Conservation (phyloP, 371 early-diverging fungal species). For the Mucor piriformis region DNA sequence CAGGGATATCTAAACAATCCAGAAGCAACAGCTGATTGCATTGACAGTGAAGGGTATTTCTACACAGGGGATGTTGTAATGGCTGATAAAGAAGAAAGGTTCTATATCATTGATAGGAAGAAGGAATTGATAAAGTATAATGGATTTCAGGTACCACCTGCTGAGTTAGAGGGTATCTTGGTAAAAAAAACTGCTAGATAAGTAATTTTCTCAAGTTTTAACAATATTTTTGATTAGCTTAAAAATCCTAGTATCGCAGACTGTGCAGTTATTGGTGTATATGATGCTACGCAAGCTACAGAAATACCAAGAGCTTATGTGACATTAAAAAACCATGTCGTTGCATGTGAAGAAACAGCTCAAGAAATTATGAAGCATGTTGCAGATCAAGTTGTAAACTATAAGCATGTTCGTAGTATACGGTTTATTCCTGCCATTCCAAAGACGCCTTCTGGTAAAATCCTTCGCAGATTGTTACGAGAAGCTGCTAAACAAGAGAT, state of each 20-base stretch:
- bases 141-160: constrained; percentile 63
- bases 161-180: constrained; percentile 25
- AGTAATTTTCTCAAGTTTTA: background rate
- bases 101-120: constrained; percentile 70
- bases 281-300: constrained; percentile 54
- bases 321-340: constrained; percentile 40
- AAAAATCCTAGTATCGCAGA: constrained; percentile 41
- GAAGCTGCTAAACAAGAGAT: constrained; percentile 36
- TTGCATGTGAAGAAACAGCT: constrained; percentile 13
- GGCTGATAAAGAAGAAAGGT: constrained; percentile 58
- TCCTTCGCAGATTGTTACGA: constrained; percentile 61
- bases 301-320: constrained; percentile 76
- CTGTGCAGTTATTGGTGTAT: constrained; percentile 69
- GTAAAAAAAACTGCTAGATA: constrained; percentile 39
- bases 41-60: constrained; percentile 68
- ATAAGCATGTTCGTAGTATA: constrained; percentile 79
- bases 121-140: constrained; percentile 83
- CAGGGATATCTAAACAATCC: constrained; percentile 68
- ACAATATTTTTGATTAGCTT: background rate
- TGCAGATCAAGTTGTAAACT: constrained; percentile 59
- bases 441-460: constrained; percentile 76
- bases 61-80: constrained; percentile 85
- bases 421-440: constrained; percentile 70
- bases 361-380: constrained; percentile 58
- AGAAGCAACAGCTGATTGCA: constrained; percentile 67